Base-by-base conservation (phyloP, 2,329 filamentous ascomycete species). In the Hymenoscyphus occultus region DNA sequence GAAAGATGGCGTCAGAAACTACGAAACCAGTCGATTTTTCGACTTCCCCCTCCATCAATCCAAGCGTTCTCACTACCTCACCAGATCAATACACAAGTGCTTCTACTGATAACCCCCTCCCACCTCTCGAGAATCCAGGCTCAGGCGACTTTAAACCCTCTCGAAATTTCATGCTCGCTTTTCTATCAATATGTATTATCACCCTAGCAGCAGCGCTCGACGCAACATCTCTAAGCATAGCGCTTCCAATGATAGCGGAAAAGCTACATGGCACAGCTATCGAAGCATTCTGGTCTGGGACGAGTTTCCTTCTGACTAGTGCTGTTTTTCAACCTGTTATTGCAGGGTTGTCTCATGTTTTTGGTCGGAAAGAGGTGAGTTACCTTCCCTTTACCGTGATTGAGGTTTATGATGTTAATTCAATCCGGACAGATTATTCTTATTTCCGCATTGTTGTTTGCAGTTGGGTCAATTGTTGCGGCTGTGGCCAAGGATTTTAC, bases 281-380 rank as follows among this genome's bases (percentile, higher is more conserved):
- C 39, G 80, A 90, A 75, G 86, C 87, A 0, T 91, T 91, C 72
- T 91, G 88, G 89, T 83, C 86, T 13, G 89, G 88, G 1, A 91
- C 89, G 4, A 86, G 86, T 16, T 92, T 90, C 69, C 78, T 92
- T 4, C 81, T 92, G 5, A 84, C 87, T 2, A 86, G 84, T 64
- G 86, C 88, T 0, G 83, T 87, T 39, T 80, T 85, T 54, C 83
- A 87, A 70, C 86, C 85, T 51, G 76, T 77, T 66, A 74, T 77
- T 73, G 69, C 71, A 32, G 72, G 76, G 1, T 72, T 81, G 48
- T 78, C 76, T 56, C 73, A 80, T 66, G 76, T 78, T 14, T 80
- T 81, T 63, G 79, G 79, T 2, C 75, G 79, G 7, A 77, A 76
- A 67, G 72, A 75, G 65, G 68, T 71, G 54, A 19, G 63, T 32